Evolutionary conservation across 331 rosid species (phyloP).

Genomic region (Ulmus americana): DNA sequence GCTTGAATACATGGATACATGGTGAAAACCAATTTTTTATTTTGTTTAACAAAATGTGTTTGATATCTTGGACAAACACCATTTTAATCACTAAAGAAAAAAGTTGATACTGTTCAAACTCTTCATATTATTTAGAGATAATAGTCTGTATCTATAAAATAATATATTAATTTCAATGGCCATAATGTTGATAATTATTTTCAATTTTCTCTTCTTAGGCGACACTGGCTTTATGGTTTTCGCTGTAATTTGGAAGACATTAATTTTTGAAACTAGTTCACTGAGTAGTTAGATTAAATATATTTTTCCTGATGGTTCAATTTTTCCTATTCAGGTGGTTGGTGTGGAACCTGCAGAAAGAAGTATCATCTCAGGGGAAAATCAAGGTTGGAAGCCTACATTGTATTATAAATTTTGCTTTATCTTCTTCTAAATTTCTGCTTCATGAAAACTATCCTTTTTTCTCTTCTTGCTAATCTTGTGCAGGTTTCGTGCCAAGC

Average conservation of each 20-base stretch:
- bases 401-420: constrained; percentile 1
- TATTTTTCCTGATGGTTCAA: neutral
- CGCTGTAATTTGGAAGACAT: neutral
- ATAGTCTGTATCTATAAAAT: neutral
- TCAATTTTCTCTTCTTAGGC: neutral
- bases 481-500: constrained; percentile 73
- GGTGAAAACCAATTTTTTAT: neutral
- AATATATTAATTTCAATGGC: neutral
- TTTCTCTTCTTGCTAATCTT: constrained; percentile 11
- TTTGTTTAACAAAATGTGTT: neutral
- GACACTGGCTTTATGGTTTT: neutral
- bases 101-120: neutral
- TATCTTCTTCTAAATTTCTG: constrained; percentile 10
- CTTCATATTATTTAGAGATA: neutral
- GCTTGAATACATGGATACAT: neutral
- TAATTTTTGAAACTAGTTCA: neutral
- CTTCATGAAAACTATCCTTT: constrained; percentile 9
- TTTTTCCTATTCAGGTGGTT: constrained; percentile 48
- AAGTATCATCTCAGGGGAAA: constrained; percentile 74
- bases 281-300: neutral
- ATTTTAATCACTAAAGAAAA: neutral
- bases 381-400: constrained; percentile 47
- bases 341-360: constrained; percentile 95
- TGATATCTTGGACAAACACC: neutral
- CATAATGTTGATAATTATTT: neutral